Evolutionary conservation across 345 rosid genomes (phyloP).

Genomic region (Aegle marmelos): DNA sequence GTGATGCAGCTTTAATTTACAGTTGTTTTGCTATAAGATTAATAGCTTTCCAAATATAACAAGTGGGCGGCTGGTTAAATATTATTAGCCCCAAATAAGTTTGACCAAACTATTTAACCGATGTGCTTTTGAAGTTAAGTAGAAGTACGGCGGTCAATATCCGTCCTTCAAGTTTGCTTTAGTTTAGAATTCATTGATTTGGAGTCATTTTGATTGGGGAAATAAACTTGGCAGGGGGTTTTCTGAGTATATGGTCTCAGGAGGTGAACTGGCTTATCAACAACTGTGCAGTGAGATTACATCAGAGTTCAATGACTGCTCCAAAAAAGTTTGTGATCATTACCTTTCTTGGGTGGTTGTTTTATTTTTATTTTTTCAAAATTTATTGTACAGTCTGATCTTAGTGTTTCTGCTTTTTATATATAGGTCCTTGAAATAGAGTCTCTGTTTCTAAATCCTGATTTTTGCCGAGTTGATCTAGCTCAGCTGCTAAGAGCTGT

Average conservation of each 20-base stretch:
- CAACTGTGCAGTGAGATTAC: constrained; percentile 81
- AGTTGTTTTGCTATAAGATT: too few relatives aligned
- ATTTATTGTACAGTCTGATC: background rate
- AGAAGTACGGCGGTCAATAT: background rate
- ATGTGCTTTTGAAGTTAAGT: background rate
- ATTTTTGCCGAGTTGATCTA: constrained; percentile 56
- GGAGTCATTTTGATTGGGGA: background rate
- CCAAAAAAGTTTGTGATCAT: constrained; percentile 58
- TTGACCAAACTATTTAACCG: background rate
- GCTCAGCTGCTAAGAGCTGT: constrained; percentile 69
- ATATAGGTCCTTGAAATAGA: constrained; percentile 75
- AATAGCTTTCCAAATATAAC: too few relatives aligned
- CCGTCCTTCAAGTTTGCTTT: background rate
- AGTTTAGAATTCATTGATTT: background rate
- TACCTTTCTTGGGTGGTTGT: background rate
- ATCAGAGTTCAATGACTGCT: constrained; percentile 75
- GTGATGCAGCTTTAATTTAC: background rate
- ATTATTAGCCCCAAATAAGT: background rate
- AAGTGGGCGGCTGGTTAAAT: background rate
- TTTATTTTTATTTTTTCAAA: background rate
- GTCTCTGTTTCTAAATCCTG: constrained; percentile 49
- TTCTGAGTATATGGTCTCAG: constrained; percentile 64
- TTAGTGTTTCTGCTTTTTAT: background rate
- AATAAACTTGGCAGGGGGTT: constrained; percentile 54
- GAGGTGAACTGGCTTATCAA: constrained; percentile 76